A percentile compares a stretch with the other conserved stretches of the same genome.
phyloP scores from a whole-genome alignment of 306 rosid species.

The Gynostemma pentaphyllum region DNA sequence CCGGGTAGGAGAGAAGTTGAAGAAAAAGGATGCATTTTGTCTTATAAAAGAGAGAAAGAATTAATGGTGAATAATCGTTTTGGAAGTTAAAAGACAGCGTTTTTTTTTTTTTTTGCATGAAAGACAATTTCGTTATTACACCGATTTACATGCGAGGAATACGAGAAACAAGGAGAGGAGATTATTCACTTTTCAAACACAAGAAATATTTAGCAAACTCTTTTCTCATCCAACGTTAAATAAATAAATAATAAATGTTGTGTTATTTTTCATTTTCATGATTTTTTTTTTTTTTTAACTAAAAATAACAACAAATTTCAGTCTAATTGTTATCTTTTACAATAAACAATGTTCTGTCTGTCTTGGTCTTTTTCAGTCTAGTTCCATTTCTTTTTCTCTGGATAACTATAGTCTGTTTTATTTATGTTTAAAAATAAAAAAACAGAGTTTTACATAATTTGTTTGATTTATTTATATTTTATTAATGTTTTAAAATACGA shows the following conservation, averaged over 20 bases:
- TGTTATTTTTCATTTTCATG: background rate
- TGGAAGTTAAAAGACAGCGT: conserved; percentile 34
- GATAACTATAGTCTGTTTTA: background rate
- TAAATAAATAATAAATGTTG: background rate
- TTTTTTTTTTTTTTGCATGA: no score
- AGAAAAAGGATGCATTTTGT: conserved; percentile 22
- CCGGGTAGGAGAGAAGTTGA: conserved; percentile 24
- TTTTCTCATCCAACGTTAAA: background rate
- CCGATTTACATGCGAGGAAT: conserved; percentile 26
- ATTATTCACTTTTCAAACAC: no score
- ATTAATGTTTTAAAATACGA: no score
- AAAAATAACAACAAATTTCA: background rate
- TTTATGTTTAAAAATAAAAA: no score
- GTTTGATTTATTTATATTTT: no score
- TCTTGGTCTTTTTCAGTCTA: background rate
- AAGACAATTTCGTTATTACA: conserved; percentile 22
- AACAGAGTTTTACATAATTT: no score
- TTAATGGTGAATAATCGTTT: conserved; percentile 14
- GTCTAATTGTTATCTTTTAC: background rate
- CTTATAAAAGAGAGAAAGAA: conserved; percentile 17
- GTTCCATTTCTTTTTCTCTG: background rate
- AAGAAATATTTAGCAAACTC: background rate
- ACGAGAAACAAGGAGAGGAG: conserved; percentile 18
- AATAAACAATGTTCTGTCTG: background rate
- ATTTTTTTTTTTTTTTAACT: background rate